These are phyloP conservation scores for Tetrahymena thermophila DNA, from an alignment of 73 alveolate genomes.

Conservation along the genomic window DNA sequence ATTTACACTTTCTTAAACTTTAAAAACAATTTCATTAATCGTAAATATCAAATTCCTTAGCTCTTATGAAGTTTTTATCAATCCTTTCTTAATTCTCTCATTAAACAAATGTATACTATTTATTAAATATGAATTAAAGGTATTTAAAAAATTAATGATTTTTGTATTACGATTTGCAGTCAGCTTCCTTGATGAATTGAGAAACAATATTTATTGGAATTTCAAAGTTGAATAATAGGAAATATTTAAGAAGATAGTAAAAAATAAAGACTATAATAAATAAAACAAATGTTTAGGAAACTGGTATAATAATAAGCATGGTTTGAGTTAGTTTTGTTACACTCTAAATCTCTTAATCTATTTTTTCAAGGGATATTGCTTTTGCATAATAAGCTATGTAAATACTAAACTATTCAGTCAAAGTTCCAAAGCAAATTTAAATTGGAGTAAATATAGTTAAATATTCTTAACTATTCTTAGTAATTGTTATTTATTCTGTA, in stretches of 20 bases:
- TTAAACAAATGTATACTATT: neutral
- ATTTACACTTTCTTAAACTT: neutral
- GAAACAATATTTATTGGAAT: neutral
- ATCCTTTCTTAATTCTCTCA: neutral
- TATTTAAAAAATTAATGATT: neutral
- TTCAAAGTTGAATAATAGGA: neutral
- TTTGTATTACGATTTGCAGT: neutral
- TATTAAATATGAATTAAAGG: neutral
- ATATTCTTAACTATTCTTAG: neutral
- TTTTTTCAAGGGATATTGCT: neutral
- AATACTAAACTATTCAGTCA: neutral
- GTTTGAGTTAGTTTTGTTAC: neutral
- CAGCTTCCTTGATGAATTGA: neutral
- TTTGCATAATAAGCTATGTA: neutral
- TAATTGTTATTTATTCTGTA: neutral
- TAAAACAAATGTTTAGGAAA: neutral
- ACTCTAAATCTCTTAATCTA: neutral
- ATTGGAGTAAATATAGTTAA: neutral
- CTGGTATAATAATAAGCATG: neutral
- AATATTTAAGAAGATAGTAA: neutral
- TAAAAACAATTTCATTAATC: neutral
- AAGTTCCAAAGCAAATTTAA: neutral
- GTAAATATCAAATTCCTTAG: neutral
- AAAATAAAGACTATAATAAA: neutral
- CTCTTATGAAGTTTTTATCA: neutral